Evolutionary conservation across 106 monocot species (phyloP).

Genomic region (Ottelia alismoides): DNA sequence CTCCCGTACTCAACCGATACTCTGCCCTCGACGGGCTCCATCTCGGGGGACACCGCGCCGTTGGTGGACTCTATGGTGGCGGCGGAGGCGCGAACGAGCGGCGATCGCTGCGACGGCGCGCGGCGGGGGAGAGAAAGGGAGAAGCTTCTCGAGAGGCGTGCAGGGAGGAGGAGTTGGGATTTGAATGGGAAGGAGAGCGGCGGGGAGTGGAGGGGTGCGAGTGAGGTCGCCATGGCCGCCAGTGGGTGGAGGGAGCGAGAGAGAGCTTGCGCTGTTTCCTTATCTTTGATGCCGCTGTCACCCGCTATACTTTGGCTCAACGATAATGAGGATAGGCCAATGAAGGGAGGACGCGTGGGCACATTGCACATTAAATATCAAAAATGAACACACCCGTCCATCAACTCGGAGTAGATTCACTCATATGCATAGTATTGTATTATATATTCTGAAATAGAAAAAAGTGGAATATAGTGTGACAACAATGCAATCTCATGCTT

Average conservation of each 20-base stretch:
- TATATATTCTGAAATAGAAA: too few species aligned
- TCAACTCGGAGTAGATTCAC: too few species aligned
- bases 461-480: too few species aligned
- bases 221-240: conserved; percentile 11
- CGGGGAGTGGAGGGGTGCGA: conserved; percentile 14
- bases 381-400: too few species aligned
- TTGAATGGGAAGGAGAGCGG: conserved; percentile 6
- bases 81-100: conserved; percentile 18
- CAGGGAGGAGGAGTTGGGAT: conserved; percentile 1
- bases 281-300: too few species aligned
- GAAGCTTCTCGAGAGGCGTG: background rate
- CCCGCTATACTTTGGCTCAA: too few species aligned
- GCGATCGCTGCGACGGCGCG: conserved; percentile 14
- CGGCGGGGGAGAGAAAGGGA: conserved; percentile 1
- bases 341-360: too few species aligned
- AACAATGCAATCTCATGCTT: too few species aligned
- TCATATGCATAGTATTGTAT: too few species aligned
- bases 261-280: too few species aligned
- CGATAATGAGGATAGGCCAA: too few species aligned
- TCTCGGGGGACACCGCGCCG: conserved; percentile 31
- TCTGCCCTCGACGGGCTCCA: conserved; percentile 5
- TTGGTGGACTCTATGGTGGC: conserved; percentile 48
- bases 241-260: background rate
- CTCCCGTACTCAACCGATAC: conserved; percentile 39
- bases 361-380: too few species aligned